Base-by-base conservation (phyloP, 83 land plant species). In the Thuja plicata region DNA sequence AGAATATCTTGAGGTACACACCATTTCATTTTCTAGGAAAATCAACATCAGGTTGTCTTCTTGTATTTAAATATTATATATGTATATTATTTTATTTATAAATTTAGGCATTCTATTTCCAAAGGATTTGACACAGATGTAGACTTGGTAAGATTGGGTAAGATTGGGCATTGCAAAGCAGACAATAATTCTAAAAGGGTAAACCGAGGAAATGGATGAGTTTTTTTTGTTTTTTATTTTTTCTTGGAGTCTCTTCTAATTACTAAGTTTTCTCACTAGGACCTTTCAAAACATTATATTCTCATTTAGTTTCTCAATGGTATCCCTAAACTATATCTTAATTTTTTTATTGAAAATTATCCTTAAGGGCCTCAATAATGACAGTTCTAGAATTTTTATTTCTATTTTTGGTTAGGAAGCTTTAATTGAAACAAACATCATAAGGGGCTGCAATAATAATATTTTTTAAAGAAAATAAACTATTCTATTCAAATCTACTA, bases 161-260 rank as follows among this genome's bases (percentile, higher is more conserved):
- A n/a, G n/a, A 89, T 90, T 98, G 73, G 99, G 98, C 78, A 96
- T 98, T 79, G 99, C 99, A 46, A 98, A 98, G 88, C 98, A 96
- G 92, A 98, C 99, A 40, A 98, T 98, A 78, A 98, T 98, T 98
- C 95, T 98, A 21, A 98, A 98, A 87, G 98, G 97, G 48, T 97
- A 98, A 89, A 98, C 98, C 48, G 98, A 98, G 89, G 98, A 96
- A 81, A 98, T 98, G 86, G 99, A 98, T 97, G 52, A 87, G 92
- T 89, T 46, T 41, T 38, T 27, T 32, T 35, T 78, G 60, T 38
- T 38, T 2, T 38, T 38, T 38, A 38, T 38, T 38, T 2, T 38
- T 38, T 88, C 34, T 54, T 57, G 8, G 35, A 54, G 19, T 54
- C 48, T 76, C 13, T 83, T 19, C 21, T 34, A 5, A 17, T 8